Percentiles rank a stretch among this genome's conserved stretches.
phyloP scores from a whole-genome alignment of 2,329 filamentous ascomycete genomes.

The Atkinsonella texensis region DNA sequence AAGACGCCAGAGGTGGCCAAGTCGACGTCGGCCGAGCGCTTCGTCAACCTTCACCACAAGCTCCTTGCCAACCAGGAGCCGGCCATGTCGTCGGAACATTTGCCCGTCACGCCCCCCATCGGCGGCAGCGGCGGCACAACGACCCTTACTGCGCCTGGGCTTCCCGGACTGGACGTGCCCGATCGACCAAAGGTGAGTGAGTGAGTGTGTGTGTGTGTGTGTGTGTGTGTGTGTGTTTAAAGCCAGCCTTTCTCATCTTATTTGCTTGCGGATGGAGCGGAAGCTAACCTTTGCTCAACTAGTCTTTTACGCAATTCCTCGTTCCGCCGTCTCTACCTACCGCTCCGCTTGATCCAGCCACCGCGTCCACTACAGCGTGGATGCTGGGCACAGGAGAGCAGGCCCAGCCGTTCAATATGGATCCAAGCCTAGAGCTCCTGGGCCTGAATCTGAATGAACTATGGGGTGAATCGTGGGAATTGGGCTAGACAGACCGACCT shows the following conservation, averaged over 20 bases:
- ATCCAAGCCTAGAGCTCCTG: slow-evolving; percentile 40
- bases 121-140: slow-evolving; percentile 12
- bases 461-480: slow-evolving; percentile 39
- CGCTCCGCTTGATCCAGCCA: slow-evolving; percentile 21
- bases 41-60: slow-evolving; percentile 46
- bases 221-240: too few relatives aligned
- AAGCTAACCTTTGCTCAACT: too few relatives aligned
- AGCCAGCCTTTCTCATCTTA: too few relatives aligned
- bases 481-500: slow-evolving; percentile 19
- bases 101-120: slow-evolving; percentile 13
- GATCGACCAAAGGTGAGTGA: slow-evolving; percentile 28
- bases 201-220: too few relatives aligned
- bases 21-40: slow-evolving; percentile 45
- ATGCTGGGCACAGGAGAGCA: slow-evolving; percentile 20
- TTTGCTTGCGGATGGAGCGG: too few relatives aligned
- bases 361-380: slow-evolving; percentile 21
- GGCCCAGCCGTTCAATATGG: slow-evolving; percentile 33
- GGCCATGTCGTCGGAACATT: slow-evolving; percentile 21
- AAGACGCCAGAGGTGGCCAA: slow-evolving; percentile 46
- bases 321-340: slow-evolving; percentile 24
- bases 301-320: slow-evolving; percentile 31
- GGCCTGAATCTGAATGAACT: slow-evolving; percentile 43
- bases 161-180: slow-evolving; percentile 22
- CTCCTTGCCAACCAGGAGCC: slow-evolving; percentile 43
- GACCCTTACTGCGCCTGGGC: slow-evolving; percentile 12